Conservation (phyloP, 140 eudicot species). For the Flaveria floridana region DNA sequence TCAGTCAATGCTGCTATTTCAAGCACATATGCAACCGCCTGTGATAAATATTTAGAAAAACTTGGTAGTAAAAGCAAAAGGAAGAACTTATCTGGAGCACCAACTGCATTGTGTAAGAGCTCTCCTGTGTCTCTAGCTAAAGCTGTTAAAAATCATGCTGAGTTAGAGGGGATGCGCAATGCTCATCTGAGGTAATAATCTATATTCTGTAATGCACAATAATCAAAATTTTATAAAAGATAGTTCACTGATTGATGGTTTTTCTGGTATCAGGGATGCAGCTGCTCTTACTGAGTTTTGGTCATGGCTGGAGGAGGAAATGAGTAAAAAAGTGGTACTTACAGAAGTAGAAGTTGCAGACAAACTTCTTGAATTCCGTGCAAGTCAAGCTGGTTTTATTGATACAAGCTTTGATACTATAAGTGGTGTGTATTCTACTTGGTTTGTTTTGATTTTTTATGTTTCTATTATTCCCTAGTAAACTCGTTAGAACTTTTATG, state of each 20-base stretch:
- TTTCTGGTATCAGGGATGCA: slow-evolving; percentile 72
- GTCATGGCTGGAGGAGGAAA: slow-evolving; percentile 88
- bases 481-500: background rate
- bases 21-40: slow-evolving; percentile 57
- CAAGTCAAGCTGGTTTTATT: slow-evolving; percentile 76
- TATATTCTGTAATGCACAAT: slow-evolving; percentile 6
- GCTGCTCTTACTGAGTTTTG: slow-evolving; percentile 91
- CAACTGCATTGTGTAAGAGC: slow-evolving; percentile 51
- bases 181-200: slow-evolving; percentile 72
- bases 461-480: background rate
- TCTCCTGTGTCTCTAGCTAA: slow-evolving; percentile 83
- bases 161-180: slow-evolving; percentile 77
- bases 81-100: slow-evolving; percentile 44
- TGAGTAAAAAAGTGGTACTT: slow-evolving; percentile 45
- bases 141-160: slow-evolving; percentile 85
- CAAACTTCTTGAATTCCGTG: slow-evolving; percentile 87
- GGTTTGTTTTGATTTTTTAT: background rate
- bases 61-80: slow-evolving; percentile 34
- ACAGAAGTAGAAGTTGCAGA: slow-evolving; percentile 92
- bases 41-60: slow-evolving; percentile 44
- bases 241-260: slow-evolving; percentile 16
- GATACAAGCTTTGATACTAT: slow-evolving; percentile 96
- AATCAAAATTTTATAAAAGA: slow-evolving; percentile 8
- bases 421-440: slow-evolving; percentile 53
- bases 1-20: slow-evolving; percentile 87